These are phyloP conservation scores for Keithomyces neogunnii DNA, from an alignment of 2,329 filamentous ascomycete species.

Conservation along the genomic window DNA sequence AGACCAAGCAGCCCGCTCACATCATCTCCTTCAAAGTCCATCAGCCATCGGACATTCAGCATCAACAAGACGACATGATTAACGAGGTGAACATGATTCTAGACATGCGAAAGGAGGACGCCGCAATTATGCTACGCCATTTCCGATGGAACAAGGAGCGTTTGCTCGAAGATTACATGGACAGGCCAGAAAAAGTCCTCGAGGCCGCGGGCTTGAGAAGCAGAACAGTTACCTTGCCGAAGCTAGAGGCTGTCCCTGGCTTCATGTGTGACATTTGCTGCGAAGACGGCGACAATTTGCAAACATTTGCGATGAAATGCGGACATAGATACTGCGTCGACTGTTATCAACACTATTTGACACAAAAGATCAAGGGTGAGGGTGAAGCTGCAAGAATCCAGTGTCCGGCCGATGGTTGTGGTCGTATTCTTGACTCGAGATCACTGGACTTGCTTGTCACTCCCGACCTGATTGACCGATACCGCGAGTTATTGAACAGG, in stretches of 20 bases:
- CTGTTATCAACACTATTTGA: conserved; percentile 86
- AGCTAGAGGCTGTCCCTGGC: conserved; percentile 60
- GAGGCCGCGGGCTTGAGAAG: conserved; percentile 76
- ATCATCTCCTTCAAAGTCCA: conserved; percentile 81
- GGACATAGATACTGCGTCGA: conserved; percentile 87
- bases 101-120: conserved; percentile 79
- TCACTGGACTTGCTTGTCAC: conserved; percentile 72
- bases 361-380: conserved; percentile 89
- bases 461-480: conserved; percentile 50
- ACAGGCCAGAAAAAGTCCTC: conserved; percentile 67
- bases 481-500: conserved; percentile 77
- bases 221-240: conserved; percentile 51
- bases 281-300: conserved; percentile 68
- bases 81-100: conserved; percentile 87
- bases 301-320: conserved; percentile 91
- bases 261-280: conserved; percentile 96
- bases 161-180: conserved; percentile 94
- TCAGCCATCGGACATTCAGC: conserved; percentile 71
- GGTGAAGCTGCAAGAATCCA: conserved; percentile 92
- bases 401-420: conserved; percentile 82
- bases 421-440: conserved; percentile 82
- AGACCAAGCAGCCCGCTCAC: conserved; percentile 65
- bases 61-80: conserved; percentile 77
- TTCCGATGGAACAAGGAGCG: conserved; percentile 96
- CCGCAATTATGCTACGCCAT: conserved; percentile 81